These are phyloP conservation scores for Pleurotus sapidus DNA, from an alignment of 768 basidiomycete species.

Conservation along the genomic window DNA sequence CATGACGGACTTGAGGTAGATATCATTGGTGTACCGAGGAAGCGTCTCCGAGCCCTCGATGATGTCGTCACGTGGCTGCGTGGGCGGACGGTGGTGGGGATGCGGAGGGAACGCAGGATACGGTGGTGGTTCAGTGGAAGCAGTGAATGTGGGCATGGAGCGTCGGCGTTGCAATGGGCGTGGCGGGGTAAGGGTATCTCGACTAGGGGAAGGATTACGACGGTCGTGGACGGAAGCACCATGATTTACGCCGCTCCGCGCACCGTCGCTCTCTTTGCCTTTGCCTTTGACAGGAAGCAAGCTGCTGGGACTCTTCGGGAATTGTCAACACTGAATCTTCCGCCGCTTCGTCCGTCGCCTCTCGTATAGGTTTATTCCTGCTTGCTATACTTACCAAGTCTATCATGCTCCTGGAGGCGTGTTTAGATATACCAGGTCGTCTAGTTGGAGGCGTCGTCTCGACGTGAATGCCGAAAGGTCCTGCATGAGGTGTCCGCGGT, in stretches of 20 bases:
- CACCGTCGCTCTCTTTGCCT: neutral
- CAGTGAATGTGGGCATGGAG: conserved; percentile 69
- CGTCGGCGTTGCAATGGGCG: conserved; percentile 54
- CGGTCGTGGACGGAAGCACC: conserved; percentile 22
- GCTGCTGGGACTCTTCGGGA: neutral
- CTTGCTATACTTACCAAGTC: conserved; percentile 40
- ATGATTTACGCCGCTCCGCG: conserved; percentile 5
- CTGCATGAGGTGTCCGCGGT: conserved; percentile 11
- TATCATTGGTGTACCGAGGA: conserved; percentile 77
- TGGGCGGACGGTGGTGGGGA: conserved; percentile 19
- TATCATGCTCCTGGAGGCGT: conserved; percentile 63
- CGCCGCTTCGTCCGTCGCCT: conserved; percentile 17
- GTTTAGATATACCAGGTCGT: conserved; percentile 51
- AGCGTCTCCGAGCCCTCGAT: conserved; percentile 75
- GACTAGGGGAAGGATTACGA: conserved; percentile 29
- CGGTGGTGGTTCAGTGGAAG: conserved; percentile 61
- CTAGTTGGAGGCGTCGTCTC: conserved; percentile 9
- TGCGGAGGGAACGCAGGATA: conserved; percentile 45
- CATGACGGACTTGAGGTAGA: conserved; percentile 79
- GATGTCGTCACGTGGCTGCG: conserved; percentile 59
- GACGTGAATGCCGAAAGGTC: conserved; percentile 2
- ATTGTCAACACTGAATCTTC: conserved; percentile 9
- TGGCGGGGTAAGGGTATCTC: conserved; percentile 23
- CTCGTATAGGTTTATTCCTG: conserved; percentile 24
- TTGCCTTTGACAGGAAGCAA: conserved; percentile 1